These are phyloP conservation scores for Anisodus acutangulus DNA, from an alignment of 257 asterid species.

Conservation along the genomic window DNA sequence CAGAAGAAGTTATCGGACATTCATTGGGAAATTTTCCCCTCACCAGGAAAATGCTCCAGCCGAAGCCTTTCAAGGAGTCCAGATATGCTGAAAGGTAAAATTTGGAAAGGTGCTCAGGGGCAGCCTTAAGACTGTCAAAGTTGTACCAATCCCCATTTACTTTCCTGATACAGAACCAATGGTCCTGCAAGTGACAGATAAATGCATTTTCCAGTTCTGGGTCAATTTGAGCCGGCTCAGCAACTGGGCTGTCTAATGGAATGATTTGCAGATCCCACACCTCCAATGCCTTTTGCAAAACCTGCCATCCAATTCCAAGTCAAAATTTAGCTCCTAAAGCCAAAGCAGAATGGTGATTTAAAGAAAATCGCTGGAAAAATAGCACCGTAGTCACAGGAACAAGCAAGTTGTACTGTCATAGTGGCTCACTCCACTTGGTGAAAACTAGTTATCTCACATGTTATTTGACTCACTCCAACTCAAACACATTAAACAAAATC, in stretches of 20 bases:
- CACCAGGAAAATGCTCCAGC: slow-evolving; percentile 96
- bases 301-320: slow-evolving; percentile 47
- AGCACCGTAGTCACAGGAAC: not conserved
- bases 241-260: slow-evolving; percentile 91
- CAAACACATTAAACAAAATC: not conserved
- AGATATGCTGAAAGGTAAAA: slow-evolving; percentile 97
- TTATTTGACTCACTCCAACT: not conserved
- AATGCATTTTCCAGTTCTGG: slow-evolving; percentile 91
- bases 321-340: not conserved
- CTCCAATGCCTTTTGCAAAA: slow-evolving; percentile 83
- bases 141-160: slow-evolving; percentile 83
- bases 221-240: slow-evolving; percentile 87
- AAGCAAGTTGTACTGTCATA: not conserved
- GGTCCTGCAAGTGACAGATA: slow-evolving; percentile 88
- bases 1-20: slow-evolving; percentile 75
- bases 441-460: not conserved
- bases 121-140: slow-evolving; percentile 55
- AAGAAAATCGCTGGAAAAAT: not conserved
- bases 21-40: slow-evolving; percentile 89
- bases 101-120: slow-evolving; percentile 93
- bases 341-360: not conserved
- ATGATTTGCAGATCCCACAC: slow-evolving; percentile 96
- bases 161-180: slow-evolving; percentile 95
- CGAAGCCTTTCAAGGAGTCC: slow-evolving; percentile 77
- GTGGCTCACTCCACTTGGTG: not conserved